Conservation (phyloP, 306 rosid species). For the Hippophae tibetana region DNA sequence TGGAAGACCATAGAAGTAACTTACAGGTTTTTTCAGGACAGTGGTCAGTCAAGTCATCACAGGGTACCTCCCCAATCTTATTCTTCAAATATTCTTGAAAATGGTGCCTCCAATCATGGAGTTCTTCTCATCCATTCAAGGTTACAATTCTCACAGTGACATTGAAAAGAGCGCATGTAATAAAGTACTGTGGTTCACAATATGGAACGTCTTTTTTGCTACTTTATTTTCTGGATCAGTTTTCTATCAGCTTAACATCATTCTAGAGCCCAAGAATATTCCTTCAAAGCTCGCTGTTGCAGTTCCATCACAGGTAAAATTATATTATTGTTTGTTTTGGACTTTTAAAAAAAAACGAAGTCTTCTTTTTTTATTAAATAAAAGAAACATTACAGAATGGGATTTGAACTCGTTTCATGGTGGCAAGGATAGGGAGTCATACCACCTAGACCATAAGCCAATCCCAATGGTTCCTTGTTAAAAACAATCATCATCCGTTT, state of each 20-base stretch:
- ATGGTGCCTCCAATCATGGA: constrained; percentile 78
- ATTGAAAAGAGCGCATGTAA: constrained; percentile 77
- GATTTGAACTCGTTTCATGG: no score
- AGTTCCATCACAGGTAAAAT: constrained; percentile 89
- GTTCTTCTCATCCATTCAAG: constrained; percentile 88
- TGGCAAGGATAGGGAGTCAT: no score
- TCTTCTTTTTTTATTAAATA: no score
- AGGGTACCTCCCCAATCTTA: constrained; percentile 92
- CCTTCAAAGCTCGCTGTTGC: constrained; percentile 59
- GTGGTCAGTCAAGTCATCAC: constrained; percentile 67
- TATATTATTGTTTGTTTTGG: background rate
- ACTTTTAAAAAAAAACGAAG: no score
- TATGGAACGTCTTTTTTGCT: constrained; percentile 92
- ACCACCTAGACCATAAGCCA: no score
- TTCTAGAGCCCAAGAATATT: constrained; percentile 66
- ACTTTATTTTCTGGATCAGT: constrained; percentile 79
- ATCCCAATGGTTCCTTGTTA: no score
- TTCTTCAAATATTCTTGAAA: constrained; percentile 76
- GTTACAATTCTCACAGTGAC: constrained; percentile 59
- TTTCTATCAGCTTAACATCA: constrained; percentile 35
- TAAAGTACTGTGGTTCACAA: constrained; percentile 88
- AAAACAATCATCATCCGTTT: no score
- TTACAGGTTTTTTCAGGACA: constrained; percentile 42
- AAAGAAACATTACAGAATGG: no score
- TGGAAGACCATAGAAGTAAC: constrained; percentile 8